Evolutionary conservation across 2,329 filamentous ascomycete genomes (phyloP).

Genomic region (Canariomyces notabilis): DNA sequence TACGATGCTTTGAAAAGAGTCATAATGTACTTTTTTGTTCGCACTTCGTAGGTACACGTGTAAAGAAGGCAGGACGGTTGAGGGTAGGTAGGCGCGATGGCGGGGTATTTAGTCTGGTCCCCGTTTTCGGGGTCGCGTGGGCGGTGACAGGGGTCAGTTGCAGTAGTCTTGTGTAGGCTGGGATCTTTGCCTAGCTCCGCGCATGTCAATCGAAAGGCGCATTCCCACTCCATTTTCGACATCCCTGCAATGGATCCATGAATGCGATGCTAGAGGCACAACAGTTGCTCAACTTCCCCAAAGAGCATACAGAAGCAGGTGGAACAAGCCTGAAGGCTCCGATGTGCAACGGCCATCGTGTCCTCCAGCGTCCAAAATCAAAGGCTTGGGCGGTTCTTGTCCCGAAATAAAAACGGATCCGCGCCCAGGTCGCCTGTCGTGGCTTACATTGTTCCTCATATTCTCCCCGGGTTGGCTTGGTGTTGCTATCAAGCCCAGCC

Average conservation of each 20-base stretch:
- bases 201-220: conserved; percentile 30
- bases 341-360: neutral
- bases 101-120: conserved; percentile 12
- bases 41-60: no score
- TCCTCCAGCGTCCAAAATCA: no score
- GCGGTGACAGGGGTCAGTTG: neutral
- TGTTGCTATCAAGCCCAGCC: neutral
- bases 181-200: neutral
- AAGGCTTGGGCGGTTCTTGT: neutral
- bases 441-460: conserved; percentile 11
- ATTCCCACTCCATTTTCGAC: conserved; percentile 20
- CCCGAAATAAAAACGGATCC: conserved; percentile 19
- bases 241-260: no score
- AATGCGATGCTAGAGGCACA: no score
- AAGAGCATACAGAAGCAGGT: conserved; percentile 18
- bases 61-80: no score
- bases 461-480: neutral
- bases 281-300: no score
- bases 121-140: conserved; percentile 9
- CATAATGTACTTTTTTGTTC: no score
- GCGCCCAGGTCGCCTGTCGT: neutral
- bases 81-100: conserved; percentile 9
- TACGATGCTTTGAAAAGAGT: no score
- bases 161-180: neutral
- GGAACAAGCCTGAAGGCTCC: conserved; percentile 12